These are phyloP conservation scores for Daedaleopsis sinensis DNA, from an alignment of 768 basidiomycete species.

Conservation along the genomic window DNA sequence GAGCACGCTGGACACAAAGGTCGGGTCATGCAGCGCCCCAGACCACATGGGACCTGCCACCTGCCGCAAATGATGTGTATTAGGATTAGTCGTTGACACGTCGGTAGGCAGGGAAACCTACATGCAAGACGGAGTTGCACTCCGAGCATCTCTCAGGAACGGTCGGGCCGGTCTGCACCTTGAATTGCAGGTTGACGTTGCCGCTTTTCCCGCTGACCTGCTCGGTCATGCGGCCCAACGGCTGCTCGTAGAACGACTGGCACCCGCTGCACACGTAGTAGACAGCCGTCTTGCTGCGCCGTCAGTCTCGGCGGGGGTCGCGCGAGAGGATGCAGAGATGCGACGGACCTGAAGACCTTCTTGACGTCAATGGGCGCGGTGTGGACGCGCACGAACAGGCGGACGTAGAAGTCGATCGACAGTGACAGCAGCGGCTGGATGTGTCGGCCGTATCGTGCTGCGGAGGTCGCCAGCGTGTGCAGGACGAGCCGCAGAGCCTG, in stretches of 20 bases:
- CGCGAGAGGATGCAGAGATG: not conserved
- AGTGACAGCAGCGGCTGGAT: conserved; percentile 88
- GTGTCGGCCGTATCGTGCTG: conserved; percentile 89
- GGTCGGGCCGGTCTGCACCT: conserved; percentile 70
- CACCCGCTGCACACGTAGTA: conserved; percentile 88
- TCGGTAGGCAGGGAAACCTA: conserved; percentile 36
- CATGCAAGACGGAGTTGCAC: conserved; percentile 78
- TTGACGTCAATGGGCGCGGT: conserved; percentile 84
- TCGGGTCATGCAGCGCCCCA: conserved; percentile 77
- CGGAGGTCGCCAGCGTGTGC: conserved; percentile 81
- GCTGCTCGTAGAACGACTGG: conserved; percentile 81
- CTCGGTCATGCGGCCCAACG: conserved; percentile 75
- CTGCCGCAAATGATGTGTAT: conserved; percentile 40
- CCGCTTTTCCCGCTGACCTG: conserved; percentile 55
- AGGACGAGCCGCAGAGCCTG: conserved; percentile 93
- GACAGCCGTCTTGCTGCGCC: conserved; percentile 75
- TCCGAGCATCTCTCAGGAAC: conserved; percentile 74
- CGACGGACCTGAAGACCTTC: conserved; percentile 68
- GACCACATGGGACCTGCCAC: conserved; percentile 98
- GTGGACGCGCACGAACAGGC: conserved; percentile 82
- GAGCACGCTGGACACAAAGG: conserved; percentile 77
- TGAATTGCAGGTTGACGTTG: conserved; percentile 65
- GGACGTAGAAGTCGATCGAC: conserved; percentile 97
- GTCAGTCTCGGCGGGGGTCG: conserved; percentile 2
- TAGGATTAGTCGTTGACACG: not conserved